phyloP scores from a whole-genome alignment of 2,329 filamentous ascomycete species.

The Xylaria sp. region DNA sequence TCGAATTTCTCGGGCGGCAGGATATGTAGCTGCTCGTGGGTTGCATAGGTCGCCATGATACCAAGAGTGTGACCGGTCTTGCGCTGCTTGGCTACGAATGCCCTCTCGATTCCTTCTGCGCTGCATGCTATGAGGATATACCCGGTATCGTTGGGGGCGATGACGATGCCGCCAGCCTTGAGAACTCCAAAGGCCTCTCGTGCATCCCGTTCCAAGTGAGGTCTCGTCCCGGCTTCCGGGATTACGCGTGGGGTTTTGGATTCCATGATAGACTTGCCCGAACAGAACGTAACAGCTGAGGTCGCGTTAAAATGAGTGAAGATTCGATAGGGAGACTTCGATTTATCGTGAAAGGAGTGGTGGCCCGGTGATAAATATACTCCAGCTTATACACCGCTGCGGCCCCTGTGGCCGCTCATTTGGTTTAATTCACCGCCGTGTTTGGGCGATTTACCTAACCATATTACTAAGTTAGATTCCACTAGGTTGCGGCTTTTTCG shows the following conservation, averaged over 20 bases:
- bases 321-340: neutral
- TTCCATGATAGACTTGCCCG: neutral
- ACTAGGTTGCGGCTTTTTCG: neutral
- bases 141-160: conserved; percentile 23
- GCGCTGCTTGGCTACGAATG: conserved; percentile 26
- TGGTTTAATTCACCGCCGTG: neutral
- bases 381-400: neutral
- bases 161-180: conserved; percentile 27
- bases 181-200: conserved; percentile 25
- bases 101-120: conserved; percentile 27
- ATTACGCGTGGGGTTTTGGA: conserved; percentile 16
- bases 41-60: conserved; percentile 15
- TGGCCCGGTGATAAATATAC: neutral
- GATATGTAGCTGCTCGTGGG: conserved; percentile 22
- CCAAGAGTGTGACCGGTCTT: conserved; percentile 23
- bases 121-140: conserved; percentile 22
- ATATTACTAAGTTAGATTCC: neutral
- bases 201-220: conserved; percentile 21
- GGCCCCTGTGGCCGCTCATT: neutral
- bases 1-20: conserved; percentile 26
- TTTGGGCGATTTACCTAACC: neutral
- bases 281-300: neutral
- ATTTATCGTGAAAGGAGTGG: neutral
- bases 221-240: conserved; percentile 9
- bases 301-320: neutral